Conservation (phyloP, 2,329 filamentous ascomycete species). For the Phaeosphaeriaceae sp. region DNA sequence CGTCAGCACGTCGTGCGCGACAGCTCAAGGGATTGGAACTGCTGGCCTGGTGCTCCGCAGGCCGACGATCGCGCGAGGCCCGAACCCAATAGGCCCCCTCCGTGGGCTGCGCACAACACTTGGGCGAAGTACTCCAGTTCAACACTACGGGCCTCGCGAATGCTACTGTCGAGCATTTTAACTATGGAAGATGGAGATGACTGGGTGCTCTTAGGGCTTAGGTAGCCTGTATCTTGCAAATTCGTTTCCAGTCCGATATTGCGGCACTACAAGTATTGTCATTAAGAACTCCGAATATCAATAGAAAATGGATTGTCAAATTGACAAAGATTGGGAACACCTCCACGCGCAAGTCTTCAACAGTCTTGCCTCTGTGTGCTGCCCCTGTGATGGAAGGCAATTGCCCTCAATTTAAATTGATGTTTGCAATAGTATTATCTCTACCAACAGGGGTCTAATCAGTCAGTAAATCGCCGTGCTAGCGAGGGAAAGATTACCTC, state of each 20-base stretch:
- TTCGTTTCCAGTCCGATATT: not conserved
- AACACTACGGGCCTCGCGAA: not conserved
- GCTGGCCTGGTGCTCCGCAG: not conserved
- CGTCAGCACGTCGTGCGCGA: not conserved
- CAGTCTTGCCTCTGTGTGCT: not conserved
- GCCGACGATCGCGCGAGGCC: not conserved
- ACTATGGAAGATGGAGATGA: not conserved
- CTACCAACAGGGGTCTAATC: conserved; percentile 21
- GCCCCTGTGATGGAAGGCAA: not conserved
- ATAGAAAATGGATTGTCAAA: not conserved
- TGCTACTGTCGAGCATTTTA: not conserved
- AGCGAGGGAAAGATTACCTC: conserved; percentile 48
- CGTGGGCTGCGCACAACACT: not conserved
- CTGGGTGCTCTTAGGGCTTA: not conserved
- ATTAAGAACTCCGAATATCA: not conserved
- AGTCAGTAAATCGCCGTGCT: conserved; percentile 32
- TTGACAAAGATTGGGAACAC: not conserved
- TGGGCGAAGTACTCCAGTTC: not conserved
- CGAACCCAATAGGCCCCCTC: not conserved
- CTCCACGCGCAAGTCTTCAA: not conserved
- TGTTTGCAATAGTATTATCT: conserved; percentile 6
- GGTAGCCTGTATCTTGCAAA: not conserved
- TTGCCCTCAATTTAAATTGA: conserved; percentile 2
- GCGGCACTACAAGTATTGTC: not conserved
- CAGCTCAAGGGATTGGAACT: not conserved